Base-by-base conservation (phyloP, 139 green algal genomes). In the Diplosphaera chodatii region DNA sequence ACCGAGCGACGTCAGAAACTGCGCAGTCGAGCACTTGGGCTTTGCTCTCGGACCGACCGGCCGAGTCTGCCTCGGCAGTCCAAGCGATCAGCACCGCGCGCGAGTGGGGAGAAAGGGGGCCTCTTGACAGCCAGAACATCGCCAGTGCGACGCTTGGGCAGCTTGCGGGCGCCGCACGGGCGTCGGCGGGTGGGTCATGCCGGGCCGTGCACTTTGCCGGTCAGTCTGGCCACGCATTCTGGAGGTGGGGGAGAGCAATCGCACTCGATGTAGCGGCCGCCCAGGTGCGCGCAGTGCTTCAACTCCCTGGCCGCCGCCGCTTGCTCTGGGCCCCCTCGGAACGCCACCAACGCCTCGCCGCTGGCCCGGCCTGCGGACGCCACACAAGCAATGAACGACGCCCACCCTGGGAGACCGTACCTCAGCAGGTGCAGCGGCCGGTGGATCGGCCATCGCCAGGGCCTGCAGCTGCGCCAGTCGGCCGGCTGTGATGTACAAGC, bases 231-330 rank as follows among this genome's bases (percentile, higher is more conserved):
- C 8, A 37, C 10, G 48, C 48, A 59, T 59, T 59, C 18, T 59
- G 16, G 16, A 59, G 16, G 18, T 25, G 48, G 3, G n/a, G n/a
- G n/a, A n/a, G n/a, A 25, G 13, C 8, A 59, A 23, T 59, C 48
- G 77, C 63, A 91, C 87, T 97, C 92, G 37, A 97, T 90, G 77
- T 97, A 97, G 63, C 92, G 78, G 55, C 79, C 78, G 20, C 86
- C 88, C 68, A 97, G 84, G 67, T 90, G 74, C 55, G 88, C 72
- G 5, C 85, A 81, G 69, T 96, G 86, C 34, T 86, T 82, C 40
- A 77, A 74, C 28, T 83, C 37, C 1, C 94, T 76, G 0, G 88
- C 88, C 0, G 75, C 63, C 0, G 67, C 75, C 0, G 90, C 87
- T 1, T 85, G 70, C 55, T 81, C 78, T 6, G 71, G 28, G 1